Percentiles rank a stretch among this genome's conserved stretches.
Evolutionary conservation across 768 basidiomycete genomes (phyloP).

Genomic region (Suillus luteus): DNA sequence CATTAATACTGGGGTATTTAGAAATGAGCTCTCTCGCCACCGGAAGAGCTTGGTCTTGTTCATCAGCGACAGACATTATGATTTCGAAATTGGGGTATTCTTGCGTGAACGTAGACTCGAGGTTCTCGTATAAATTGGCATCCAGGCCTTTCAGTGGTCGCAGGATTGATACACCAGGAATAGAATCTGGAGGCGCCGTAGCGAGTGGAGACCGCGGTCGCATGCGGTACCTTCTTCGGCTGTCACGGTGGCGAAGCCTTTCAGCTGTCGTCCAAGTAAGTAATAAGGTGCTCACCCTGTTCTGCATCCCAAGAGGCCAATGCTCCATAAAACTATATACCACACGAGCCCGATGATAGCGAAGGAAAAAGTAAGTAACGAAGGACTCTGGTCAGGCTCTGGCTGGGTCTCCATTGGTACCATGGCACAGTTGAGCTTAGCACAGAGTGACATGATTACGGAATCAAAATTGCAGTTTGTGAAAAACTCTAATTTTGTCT

Average conservation of each 20-base stretch:
- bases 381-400: neutral
- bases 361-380: constrained; percentile 10
- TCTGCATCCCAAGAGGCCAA: constrained; percentile 67
- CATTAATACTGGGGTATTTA: constrained; percentile 76
- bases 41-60: constrained; percentile 83
- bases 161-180: constrained; percentile 91
- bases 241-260: constrained; percentile 31
- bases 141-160: constrained; percentile 95
- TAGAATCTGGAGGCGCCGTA: constrained; percentile 44
- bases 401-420: neutral
- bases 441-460: neutral
- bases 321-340: constrained; percentile 62
- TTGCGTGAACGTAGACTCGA: constrained; percentile 90
- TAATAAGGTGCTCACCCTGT: constrained; percentile 57
- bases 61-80: constrained; percentile 87
- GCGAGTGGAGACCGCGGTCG: constrained; percentile 64
- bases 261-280: constrained; percentile 6
- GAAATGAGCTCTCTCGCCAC: constrained; percentile 76
- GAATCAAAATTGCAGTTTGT: neutral
- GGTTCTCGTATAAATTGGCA: constrained; percentile 92
- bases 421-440: no score
- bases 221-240: constrained; percentile 73
- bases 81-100: constrained; percentile 93
- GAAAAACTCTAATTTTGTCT: neutral
- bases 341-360: constrained; percentile 54